These are phyloP conservation scores for Chrysanthemum seticuspe DNA, from an alignment of 129 eudicot genomes.

Conservation along the genomic window DNA sequence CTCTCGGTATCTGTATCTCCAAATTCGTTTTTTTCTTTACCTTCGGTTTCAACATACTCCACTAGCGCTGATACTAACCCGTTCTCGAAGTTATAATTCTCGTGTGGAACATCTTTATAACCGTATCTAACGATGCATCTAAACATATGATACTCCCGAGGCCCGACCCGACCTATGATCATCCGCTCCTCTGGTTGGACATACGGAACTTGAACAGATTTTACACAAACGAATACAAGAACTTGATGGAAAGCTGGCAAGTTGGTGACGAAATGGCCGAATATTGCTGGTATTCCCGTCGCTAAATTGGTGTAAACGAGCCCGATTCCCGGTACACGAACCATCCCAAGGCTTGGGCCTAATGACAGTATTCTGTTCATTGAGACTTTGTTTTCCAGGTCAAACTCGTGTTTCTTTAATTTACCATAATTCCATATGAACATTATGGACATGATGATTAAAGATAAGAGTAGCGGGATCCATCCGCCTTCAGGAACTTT, in stretches of 20 bases:
- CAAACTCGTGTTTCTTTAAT: conserved; percentile 51
- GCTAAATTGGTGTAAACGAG: conserved; percentile 47
- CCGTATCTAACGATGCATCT: conserved; percentile 62
- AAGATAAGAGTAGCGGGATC: conserved; percentile 48
- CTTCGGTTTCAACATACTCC: conserved; percentile 46
- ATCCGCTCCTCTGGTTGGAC: conserved; percentile 42
- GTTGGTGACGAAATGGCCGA: conserved; percentile 53
- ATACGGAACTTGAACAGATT: conserved; percentile 48
- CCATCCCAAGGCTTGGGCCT: conserved; percentile 58
- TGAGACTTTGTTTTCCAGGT: conserved; percentile 52
- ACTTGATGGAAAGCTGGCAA: conserved; percentile 62
- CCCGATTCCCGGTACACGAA: conserved; percentile 53
- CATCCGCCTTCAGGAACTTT: conserved; percentile 64
- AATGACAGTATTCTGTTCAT: conserved; percentile 44
- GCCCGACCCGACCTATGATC: conserved; percentile 46
- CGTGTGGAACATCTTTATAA: conserved; percentile 56
- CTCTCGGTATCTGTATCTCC: conserved; percentile 23
- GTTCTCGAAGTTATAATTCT: conserved; percentile 55
- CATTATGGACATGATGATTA: conserved; percentile 43
- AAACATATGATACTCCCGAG: conserved; percentile 45
- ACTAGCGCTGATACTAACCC: conserved; percentile 34
- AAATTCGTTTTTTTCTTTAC: conserved; percentile 16
- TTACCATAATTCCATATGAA: conserved; percentile 58
- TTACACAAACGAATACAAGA: conserved; percentile 46
- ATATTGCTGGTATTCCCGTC: conserved; percentile 48